Evolutionary conservation across 306 rosid species (phyloP).

Genomic region (cucumber (Cucumis sativus)): Cucumber_9930_V3 NC_026657.2:24399501-24400000

Average conservation of each 20-base stretch:
- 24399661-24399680: slow-evolving; percentile 83
- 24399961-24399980: slow-evolving; percentile 94
- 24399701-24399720: slow-evolving; percentile 73
- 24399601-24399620: slow-evolving; percentile 95
- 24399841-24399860: background rate
- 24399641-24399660: slow-evolving; percentile 58
- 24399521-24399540: slow-evolving; percentile 96
- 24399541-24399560: slow-evolving; percentile 96
- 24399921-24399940: slow-evolving; percentile 78
- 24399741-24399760: slow-evolving; percentile 58
- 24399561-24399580: slow-evolving; percentile 76
- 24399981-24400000: slow-evolving; percentile 79
- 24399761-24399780: slow-evolving; percentile 69
- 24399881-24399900: slow-evolving; percentile 6
- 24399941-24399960: slow-evolving; percentile 97
- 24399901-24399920: slow-evolving; percentile 99
- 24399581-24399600: slow-evolving; percentile 46
- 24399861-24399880: background rate
- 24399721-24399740: slow-evolving; percentile 61
- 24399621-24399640: slow-evolving; percentile 99
- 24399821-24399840: background rate
- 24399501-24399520: slow-evolving; percentile 82
- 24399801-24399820: slow-evolving; percentile 49
- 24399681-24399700: slow-evolving; percentile 78
- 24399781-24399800: slow-evolving; percentile 93